Conservation (phyloP, 2,329 filamentous ascomycete genomes). For the Ophiostoma sp. region DNA sequence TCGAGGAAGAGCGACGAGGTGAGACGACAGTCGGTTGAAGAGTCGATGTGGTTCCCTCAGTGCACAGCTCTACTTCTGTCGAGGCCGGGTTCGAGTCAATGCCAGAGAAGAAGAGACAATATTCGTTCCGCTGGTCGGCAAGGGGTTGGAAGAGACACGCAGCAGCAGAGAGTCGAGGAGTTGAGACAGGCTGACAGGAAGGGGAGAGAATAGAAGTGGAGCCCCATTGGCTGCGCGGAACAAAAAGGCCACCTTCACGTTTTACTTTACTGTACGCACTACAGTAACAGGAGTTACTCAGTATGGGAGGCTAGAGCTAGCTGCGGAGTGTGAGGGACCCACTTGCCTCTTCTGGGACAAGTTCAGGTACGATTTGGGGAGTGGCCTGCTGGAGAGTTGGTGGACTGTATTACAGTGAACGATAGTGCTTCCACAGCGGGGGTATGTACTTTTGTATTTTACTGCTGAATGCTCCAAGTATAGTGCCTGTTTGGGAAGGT, state of each 20-base stretch:
- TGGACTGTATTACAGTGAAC: not conserved
- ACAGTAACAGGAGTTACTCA: not conserved
- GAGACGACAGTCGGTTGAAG: not conserved
- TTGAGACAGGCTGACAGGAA: not conserved
- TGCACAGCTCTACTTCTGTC: not conserved
- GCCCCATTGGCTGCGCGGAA: not conserved
- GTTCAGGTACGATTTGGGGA: constrained; percentile 21
- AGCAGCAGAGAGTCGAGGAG: not conserved
- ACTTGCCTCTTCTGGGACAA: constrained; percentile 20
- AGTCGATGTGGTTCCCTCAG: not conserved
- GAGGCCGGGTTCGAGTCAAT: not conserved
- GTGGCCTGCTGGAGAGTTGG: not conserved
- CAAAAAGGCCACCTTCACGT: constrained; percentile 18
- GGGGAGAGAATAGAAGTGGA: not conserved
- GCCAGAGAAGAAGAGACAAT: not conserved
- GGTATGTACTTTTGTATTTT: not conserved
- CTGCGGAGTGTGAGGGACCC: constrained; percentile 4
- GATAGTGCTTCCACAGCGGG: not conserved
- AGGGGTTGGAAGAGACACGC: constrained; percentile 13
- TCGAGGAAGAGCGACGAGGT: not conserved
- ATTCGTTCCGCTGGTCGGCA: constrained; percentile 5
- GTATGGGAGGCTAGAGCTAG: not conserved
- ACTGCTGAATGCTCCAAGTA: not conserved
- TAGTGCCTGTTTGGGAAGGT: not conserved
- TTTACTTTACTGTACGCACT: constrained; percentile 5